phyloP scores from a whole-genome alignment of 2,329 filamentous ascomycete species.

The Lachnellula cervina region DNA sequence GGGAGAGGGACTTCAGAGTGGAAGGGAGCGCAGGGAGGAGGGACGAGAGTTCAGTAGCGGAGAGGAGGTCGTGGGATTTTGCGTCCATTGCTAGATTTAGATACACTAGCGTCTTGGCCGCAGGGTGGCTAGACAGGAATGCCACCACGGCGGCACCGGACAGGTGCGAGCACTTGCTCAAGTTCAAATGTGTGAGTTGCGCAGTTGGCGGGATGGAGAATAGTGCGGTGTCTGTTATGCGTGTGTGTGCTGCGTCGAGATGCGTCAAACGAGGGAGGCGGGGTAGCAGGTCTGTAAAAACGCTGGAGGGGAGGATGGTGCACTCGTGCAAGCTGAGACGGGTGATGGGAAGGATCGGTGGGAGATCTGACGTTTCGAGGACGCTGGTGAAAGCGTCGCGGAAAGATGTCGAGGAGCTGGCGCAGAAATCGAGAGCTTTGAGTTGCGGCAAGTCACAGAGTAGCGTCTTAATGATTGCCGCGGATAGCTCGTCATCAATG shows the following conservation, averaged over 20 bases:
- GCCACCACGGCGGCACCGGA: conserved; percentile 62
- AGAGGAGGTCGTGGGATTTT: conserved; percentile 66
- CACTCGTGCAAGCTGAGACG: conserved; percentile 76
- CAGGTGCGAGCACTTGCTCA: conserved; percentile 70
- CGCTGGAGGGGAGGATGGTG: conserved; percentile 59
- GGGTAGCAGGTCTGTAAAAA: conserved; percentile 68
- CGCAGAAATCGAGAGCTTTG: conserved; percentile 70
- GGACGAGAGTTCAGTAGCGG: conserved; percentile 57
- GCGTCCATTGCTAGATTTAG: conserved; percentile 70
- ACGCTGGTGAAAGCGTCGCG: conserved; percentile 58
- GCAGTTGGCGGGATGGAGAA: conserved; percentile 67
- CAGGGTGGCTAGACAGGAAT: conserved; percentile 67
- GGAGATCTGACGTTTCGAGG: conserved; percentile 34
- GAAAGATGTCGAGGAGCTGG: conserved; percentile 65
- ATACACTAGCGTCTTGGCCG: conserved; percentile 61
- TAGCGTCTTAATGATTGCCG: conserved; percentile 64
- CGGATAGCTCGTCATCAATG: conserved; percentile 68
- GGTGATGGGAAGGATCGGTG: conserved; percentile 53
- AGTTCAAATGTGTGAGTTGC: conserved; percentile 69
- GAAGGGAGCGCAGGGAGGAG: conserved; percentile 62
- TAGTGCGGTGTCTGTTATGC: conserved; percentile 67
- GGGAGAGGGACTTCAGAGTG: conserved; percentile 66
- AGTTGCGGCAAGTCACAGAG: conserved; percentile 62
- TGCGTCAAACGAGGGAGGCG: conserved; percentile 66
- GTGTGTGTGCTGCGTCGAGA: conserved; percentile 73